Conservation (phyloP, 768 basidiomycete species). For the Terana coerulea region DNA sequence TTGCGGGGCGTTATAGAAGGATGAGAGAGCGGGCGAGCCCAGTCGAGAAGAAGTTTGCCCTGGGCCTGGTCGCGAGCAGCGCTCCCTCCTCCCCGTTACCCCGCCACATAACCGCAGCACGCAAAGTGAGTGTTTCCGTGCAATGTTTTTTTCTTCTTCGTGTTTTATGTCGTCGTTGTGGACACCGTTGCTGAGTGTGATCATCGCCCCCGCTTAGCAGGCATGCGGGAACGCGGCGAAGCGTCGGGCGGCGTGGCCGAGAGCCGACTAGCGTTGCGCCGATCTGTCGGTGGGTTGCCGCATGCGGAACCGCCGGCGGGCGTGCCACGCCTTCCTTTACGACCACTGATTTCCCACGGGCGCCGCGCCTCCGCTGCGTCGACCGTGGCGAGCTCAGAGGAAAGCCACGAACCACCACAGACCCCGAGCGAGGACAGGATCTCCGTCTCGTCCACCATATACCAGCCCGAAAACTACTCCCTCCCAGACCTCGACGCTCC, state of each 20-base stretch:
- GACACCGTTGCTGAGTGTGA: slow-evolving; percentile 2
- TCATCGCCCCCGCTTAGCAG: not conserved
- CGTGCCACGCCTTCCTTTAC: not conserved
- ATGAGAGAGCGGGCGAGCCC: slow-evolving; percentile 2
- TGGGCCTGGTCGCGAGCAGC: not conserved
- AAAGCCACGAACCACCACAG: slow-evolving; percentile 21
- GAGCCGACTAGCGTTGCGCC: slow-evolving; percentile 7
- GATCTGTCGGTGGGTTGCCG: not conserved
- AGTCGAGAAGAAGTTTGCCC: not conserved
- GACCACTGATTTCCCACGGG: slow-evolving; percentile 10
- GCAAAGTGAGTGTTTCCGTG: not conserved
- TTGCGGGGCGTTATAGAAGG: not conserved
- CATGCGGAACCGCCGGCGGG: not conserved
- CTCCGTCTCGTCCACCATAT: slow-evolving; percentile 15
- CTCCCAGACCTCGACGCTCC: slow-evolving; percentile 8
- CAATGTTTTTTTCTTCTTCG: not conserved
- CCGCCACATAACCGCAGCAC: not conserved
- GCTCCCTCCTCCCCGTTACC: slow-evolving; percentile 12
- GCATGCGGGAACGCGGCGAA: not conserved
- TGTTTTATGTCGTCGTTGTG: not conserved
- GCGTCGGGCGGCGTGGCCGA: slow-evolving; percentile 4
- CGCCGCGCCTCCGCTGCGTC: slow-evolving; percentile 8
- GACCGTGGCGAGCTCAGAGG: slow-evolving; percentile 11
- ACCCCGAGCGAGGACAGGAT: slow-evolving; percentile 15
- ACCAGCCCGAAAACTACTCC: slow-evolving; percentile 9